A percentile compares a stretch with the other conserved stretches of the same genome.
Conservation (phyloP, 352 stramenopile genomes). For the Globisporangium solare region DNA sequence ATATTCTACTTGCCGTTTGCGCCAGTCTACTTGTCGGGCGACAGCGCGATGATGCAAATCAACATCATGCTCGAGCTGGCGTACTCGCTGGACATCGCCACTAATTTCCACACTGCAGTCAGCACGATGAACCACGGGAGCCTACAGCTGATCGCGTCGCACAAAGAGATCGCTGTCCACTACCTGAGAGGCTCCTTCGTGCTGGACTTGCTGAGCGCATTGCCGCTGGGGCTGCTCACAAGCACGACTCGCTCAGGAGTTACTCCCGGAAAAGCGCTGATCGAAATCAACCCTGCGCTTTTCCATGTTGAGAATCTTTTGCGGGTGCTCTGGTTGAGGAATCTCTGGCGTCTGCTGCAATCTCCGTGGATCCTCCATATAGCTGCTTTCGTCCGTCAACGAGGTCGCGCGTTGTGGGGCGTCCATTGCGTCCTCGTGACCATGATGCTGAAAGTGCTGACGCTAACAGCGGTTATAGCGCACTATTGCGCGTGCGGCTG, state of each 20-base stretch:
- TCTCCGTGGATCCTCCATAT: neutral
- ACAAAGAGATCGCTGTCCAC: neutral
- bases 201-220: constrained; percentile 6
- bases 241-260: neutral
- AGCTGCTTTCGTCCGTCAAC: neutral
- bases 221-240: constrained; percentile 1
- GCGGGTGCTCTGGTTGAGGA: neutral
- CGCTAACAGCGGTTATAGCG: neutral
- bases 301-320: constrained; percentile 3
- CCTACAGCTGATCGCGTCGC: constrained; percentile 1
- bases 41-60: constrained; percentile 1
- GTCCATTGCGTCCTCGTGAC: constrained; percentile 7
- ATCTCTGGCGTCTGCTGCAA: neutral
- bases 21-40: neutral
- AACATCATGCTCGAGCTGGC: constrained; percentile 7
- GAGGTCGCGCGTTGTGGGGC: neutral
- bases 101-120: constrained; percentile 7
- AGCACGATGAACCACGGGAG: constrained; percentile 1
- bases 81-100: constrained; percentile 7
- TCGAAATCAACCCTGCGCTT: neutral
- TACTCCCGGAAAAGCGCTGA: neutral
- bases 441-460: neutral
- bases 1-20: constrained; percentile 5
- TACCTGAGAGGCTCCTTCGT: constrained; percentile 3
- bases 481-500: constrained; percentile 9